Conservation (phyloP, 202 grass and related monocot genomes). For the Schoenoplectus tabernaemontani region DNA sequence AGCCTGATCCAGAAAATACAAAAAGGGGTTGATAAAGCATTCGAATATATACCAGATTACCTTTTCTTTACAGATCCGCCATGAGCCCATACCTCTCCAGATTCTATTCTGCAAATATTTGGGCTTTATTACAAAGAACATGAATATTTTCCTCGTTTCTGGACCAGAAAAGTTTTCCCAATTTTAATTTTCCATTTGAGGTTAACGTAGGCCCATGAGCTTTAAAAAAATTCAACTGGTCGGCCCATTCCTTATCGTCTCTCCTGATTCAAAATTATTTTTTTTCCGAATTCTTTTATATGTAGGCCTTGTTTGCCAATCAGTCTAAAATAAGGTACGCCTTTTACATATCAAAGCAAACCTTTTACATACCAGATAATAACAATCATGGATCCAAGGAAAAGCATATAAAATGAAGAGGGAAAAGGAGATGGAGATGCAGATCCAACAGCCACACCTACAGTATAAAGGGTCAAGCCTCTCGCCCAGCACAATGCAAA, state of each 20-base stretch:
- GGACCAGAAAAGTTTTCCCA: background rate
- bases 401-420: background rate
- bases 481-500: background rate
- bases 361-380: constrained; percentile 22
- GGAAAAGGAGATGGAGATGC: background rate
- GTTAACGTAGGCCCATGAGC: background rate
- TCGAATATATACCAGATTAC: background rate
- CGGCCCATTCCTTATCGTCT: background rate
- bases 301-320: too few relatives aligned
- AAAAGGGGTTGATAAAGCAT: background rate
- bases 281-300: background rate
- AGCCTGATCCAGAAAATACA: background rate
- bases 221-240: background rate
- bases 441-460: constrained; percentile 10
- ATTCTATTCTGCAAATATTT: too few relatives aligned
- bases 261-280: background rate
- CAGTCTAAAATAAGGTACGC: too few relatives aligned
- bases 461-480: constrained; percentile 1
- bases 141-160: background rate
- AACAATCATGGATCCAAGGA: constrained; percentile 8
- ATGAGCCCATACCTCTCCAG: too few relatives aligned
- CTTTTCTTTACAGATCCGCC: too few relatives aligned
- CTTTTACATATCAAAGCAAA: constrained; percentile 24
- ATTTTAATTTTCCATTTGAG: background rate
- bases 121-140: background rate